phyloP scores from a whole-genome alignment of 257 asterid genomes.

The Mitragyna speciosa region DNA sequence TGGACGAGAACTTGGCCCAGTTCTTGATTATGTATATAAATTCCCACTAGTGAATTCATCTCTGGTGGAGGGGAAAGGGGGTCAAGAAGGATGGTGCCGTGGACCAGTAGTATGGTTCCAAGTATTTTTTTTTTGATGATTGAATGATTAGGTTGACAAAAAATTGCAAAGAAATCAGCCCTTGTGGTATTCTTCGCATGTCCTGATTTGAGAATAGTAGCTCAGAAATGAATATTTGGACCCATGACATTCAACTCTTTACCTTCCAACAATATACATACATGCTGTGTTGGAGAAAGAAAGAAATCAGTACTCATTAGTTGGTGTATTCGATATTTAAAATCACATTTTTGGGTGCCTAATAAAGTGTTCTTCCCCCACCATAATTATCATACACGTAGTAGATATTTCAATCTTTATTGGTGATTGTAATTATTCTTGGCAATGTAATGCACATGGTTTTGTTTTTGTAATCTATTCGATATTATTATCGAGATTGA shows the following conservation, averaged over 20 bases:
- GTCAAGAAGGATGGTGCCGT: neutral
- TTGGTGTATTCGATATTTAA: neutral
- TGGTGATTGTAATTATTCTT: constrained; percentile 48
- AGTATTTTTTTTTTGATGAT: neutral
- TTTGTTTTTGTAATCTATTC: constrained; percentile 26
- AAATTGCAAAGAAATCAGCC: no score
- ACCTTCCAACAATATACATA: constrained; percentile 3
- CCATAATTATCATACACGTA: constrained; percentile 17
- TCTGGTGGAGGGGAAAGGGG: neutral
- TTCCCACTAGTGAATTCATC: neutral
- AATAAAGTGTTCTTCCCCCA: neutral
- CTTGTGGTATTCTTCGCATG: neutral
- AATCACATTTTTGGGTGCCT: neutral
- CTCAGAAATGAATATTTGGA: constrained; percentile 9
- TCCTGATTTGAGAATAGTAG: neutral
- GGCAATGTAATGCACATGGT: constrained; percentile 48
- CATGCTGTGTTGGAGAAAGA: neutral
- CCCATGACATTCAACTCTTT: constrained; percentile 15
- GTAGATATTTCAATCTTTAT: constrained; percentile 18
- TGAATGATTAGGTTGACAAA: neutral
- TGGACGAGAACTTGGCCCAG: neutral
- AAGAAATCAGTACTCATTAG: neutral
- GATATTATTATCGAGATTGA: constrained; percentile 13
- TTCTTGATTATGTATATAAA: neutral
- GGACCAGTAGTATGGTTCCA: neutral